Evolutionary conservation across 345 rosid species (phyloP).

Genomic region (Populus euphratica): DNA sequence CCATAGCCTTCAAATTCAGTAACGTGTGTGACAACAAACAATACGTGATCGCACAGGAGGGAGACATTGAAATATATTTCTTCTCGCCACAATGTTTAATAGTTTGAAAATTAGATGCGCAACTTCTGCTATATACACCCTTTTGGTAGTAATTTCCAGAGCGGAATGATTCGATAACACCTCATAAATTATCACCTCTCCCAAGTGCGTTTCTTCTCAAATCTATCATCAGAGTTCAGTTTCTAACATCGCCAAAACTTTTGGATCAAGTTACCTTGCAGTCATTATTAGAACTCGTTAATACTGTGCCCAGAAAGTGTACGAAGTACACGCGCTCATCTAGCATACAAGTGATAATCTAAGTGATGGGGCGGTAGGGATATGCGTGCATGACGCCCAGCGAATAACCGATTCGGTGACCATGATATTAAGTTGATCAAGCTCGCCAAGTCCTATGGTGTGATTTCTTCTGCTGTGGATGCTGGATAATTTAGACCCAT

Average conservation of each 20-base stretch:
- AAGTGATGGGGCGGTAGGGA: constrained; percentile 66
- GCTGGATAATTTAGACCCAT: constrained; percentile 40
- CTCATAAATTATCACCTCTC: no score
- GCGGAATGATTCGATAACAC: not conserved
- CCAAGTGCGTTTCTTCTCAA: not conserved
- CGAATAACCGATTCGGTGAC: constrained; percentile 66
- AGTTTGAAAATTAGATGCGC: not conserved
- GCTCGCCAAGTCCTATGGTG: constrained; percentile 67
- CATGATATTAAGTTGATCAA: constrained; percentile 52
- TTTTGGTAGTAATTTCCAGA: not conserved
- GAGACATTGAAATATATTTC: no score
- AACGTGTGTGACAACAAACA: no score
- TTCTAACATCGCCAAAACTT: constrained; percentile 9
- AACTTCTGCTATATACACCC: not conserved
- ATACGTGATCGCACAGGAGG: no score
- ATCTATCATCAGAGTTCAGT: constrained; percentile 22
- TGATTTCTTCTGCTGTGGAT: constrained; percentile 61
- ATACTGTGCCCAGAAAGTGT: not conserved
- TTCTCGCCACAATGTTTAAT: no score
- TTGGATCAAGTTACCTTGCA: not conserved
- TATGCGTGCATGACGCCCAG: constrained; percentile 79
- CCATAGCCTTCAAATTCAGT: not conserved
- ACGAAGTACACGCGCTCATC: not conserved
- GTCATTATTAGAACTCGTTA: not conserved
- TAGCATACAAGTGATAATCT: constrained; percentile 73